phyloP scores from a whole-genome alignment of 176 grass and related monocot genomes.

The Bromus sterilis region DNA sequence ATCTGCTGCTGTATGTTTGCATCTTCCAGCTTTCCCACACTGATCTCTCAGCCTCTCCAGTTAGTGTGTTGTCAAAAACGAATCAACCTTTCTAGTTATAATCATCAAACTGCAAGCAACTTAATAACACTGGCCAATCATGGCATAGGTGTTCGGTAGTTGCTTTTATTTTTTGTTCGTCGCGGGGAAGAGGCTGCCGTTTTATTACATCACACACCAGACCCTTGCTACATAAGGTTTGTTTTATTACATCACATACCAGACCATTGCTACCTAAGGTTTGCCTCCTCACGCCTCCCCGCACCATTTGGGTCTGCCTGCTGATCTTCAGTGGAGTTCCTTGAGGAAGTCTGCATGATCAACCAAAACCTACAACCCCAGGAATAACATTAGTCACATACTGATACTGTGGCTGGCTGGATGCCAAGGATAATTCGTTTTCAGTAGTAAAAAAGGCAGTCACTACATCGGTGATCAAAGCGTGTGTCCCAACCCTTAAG shows the following conservation, averaged over 20 bases:
- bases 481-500: too few species aligned
- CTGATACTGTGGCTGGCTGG: neutral
- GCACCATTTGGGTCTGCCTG: neutral
- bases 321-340: conserved; percentile 48
- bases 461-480: too few species aligned
- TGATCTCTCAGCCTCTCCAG: neutral
- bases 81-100: neutral
- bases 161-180: conserved; percentile 14
- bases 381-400: neutral
- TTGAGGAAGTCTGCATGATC: conserved; percentile 75
- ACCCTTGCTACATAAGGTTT: neutral
- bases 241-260: conserved; percentile 15
- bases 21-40: neutral
- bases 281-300: neutral
- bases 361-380: conserved; percentile 58
- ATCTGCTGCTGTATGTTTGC: too few species aligned
- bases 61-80: neutral
- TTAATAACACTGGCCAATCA: neutral
- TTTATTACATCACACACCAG: conserved; percentile 21
- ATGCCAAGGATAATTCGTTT: neutral
- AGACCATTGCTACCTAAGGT: neutral
- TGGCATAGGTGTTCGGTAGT: neutral
- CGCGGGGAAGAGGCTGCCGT: neutral
- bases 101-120: neutral
- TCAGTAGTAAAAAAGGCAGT: neutral